A percentile compares a stretch with the other conserved stretches of the same genome.
phyloP scores from a whole-genome alignment of 2,329 filamentous ascomycete species.

The Zymoseptoria crescenta region DNA sequence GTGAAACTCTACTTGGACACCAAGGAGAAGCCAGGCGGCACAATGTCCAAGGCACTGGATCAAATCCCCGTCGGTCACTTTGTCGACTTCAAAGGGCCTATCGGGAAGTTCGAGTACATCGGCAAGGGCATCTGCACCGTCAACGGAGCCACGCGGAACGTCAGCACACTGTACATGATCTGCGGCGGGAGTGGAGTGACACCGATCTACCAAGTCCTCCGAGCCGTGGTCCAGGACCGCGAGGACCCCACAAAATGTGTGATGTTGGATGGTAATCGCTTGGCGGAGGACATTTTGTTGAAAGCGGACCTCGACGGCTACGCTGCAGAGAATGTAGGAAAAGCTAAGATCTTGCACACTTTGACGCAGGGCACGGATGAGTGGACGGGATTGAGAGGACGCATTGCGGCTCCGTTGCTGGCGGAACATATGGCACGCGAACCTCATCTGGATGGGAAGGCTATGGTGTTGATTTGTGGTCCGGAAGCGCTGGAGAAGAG shows the following conservation, averaged over 20 bases:
- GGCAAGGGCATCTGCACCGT: constrained; percentile 58
- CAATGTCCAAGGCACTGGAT: constrained; percentile 76
- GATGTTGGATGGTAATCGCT: constrained; percentile 70
- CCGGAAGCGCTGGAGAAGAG: constrained; percentile 66
- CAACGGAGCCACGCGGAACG: constrained; percentile 45
- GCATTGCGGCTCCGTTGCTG: constrained; percentile 58
- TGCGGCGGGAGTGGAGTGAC: constrained; percentile 86
- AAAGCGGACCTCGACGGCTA: constrained; percentile 62
- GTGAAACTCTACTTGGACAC: constrained; percentile 73
- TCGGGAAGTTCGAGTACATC: constrained; percentile 76
- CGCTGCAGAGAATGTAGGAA: constrained; percentile 44
- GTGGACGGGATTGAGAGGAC: constrained; percentile 63
- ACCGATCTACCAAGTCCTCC: constrained; percentile 78
- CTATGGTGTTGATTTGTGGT: constrained; percentile 70
- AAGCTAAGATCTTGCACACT: constrained; percentile 60
- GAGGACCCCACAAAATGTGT: constrained; percentile 60
- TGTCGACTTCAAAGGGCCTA: constrained; percentile 81
- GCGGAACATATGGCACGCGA: constrained; percentile 46
- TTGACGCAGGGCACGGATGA: constrained; percentile 54
- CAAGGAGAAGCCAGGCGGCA: constrained; percentile 54
- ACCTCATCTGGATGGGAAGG: constrained; percentile 30
- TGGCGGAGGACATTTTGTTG: constrained; percentile 76
- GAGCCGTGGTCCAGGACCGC: constrained; percentile 60
- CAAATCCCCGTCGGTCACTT: constrained; percentile 61
- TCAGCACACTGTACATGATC: constrained; percentile 73